These are phyloP conservation scores for Circinella minor DNA, from an alignment of 371 early-diverging fungal genomes.

Conservation along the genomic window DNA sequence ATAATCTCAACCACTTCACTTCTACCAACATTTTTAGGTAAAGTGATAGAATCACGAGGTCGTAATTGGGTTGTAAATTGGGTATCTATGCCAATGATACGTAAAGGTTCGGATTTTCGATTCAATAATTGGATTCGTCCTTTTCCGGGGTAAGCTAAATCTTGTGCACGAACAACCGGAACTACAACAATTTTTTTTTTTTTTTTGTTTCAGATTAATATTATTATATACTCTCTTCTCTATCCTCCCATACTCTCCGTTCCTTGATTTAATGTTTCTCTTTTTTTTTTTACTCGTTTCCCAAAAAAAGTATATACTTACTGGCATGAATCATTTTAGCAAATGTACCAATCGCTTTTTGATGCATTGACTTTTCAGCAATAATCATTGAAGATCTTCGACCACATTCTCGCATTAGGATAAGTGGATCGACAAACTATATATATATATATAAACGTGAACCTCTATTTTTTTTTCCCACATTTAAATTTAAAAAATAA, in stretches of 20 bases:
- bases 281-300: neutral
- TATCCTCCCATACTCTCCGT: neutral
- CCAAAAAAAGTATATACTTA: conserved; percentile 28
- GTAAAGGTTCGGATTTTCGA: conserved; percentile 61
- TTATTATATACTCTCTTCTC: too few relatives aligned
- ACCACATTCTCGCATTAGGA: conserved; percentile 75
- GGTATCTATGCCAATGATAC: conserved; percentile 68
- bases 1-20: conserved; percentile 71
- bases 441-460: neutral
- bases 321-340: conserved; percentile 74
- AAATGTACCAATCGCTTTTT: conserved; percentile 77
- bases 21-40: conserved; percentile 62
- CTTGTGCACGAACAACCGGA: conserved; percentile 89
- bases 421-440: conserved; percentile 88
- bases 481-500: neutral
- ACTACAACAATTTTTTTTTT: conserved; percentile 45
- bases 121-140: conserved; percentile 71
- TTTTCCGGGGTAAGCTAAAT: conserved; percentile 68
- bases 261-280: neutral
- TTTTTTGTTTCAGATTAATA: neutral
- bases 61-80: conserved; percentile 68
- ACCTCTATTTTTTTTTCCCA: neutral
- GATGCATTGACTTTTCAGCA: conserved; percentile 82
- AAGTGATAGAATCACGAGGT: conserved; percentile 57
- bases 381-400: conserved; percentile 80